phyloP scores from a whole-genome alignment of 1,284 basidiomycete species.

The Nidula niveotomentosa region DNA sequence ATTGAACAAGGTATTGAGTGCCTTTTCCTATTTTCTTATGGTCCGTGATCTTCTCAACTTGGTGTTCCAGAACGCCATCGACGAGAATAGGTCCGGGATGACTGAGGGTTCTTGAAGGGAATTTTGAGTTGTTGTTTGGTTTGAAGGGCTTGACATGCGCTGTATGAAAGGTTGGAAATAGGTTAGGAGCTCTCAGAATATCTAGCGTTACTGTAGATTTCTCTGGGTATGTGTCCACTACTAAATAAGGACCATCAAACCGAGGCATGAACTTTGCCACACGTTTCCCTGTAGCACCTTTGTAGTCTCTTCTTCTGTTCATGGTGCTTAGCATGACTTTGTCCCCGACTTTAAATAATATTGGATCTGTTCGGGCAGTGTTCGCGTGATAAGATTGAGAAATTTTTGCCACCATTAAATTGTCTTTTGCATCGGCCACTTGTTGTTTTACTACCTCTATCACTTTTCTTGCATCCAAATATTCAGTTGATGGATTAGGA shows the following conservation, averaged over 20 bases:
- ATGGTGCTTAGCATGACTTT: conserved; percentile 23
- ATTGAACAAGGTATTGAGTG: neutral
- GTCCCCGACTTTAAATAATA: conserved; percentile 17
- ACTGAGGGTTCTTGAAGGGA: neutral
- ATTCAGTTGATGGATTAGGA: neutral
- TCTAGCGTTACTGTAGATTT: conserved; percentile 19
- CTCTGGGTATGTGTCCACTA: conserved; percentile 14
- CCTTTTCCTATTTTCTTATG: neutral
- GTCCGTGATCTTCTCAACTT: conserved; percentile 7
- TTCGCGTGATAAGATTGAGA: neutral
- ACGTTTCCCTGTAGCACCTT: conserved; percentile 14
- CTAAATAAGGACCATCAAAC: conserved; percentile 29
- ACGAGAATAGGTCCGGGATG: neutral
- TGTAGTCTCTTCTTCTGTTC: conserved; percentile 19
- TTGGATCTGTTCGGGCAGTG: neutral
- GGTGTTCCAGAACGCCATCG: conserved; percentile 5
- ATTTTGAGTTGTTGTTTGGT: neutral
- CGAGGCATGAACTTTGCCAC: conserved; percentile 31
- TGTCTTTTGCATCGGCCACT: neutral
- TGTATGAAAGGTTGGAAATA: conserved; percentile 16
- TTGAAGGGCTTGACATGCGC: neutral
- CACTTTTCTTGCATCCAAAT: neutral
- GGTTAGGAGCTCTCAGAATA: conserved; percentile 16
- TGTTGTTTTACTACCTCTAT: neutral
- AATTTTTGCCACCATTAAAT: neutral